Conservation (phyloP, 2,329 filamentous ascomycete species). For the Fusarium albidum region DNA sequence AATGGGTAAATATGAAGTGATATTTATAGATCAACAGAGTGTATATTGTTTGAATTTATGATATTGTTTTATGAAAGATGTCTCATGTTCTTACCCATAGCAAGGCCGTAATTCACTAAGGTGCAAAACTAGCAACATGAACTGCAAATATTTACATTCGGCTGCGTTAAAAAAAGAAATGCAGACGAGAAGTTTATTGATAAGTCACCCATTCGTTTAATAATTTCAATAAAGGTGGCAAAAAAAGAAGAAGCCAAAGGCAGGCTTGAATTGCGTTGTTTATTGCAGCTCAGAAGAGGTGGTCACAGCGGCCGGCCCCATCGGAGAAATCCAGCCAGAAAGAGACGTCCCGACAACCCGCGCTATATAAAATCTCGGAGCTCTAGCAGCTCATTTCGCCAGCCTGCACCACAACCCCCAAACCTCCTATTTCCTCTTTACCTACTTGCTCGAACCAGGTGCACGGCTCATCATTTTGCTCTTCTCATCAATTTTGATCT, state of each 20-base stretch:
- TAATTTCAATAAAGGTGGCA: no score
- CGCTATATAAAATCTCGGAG: conserved; percentile 39
- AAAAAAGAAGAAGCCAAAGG: not conserved
- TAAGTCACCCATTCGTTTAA: no score
- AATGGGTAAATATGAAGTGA: no score
- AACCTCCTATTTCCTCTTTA: not conserved
- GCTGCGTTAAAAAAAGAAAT: no score
- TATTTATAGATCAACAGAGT: no score
- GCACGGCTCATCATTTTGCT: not conserved
- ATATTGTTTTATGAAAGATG: not conserved
- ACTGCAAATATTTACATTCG: no score
- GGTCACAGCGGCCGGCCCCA: conserved; percentile 30
- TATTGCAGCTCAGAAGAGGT: conserved; percentile 10
- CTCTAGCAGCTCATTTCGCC: conserved; percentile 28
- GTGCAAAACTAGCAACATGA: no score
- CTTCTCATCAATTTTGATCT: not conserved
- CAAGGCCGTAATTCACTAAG: no score
- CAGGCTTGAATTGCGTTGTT: conserved; percentile 8
- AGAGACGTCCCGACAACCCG: conserved; percentile 25
- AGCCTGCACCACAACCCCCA: not conserved
- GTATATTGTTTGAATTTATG: not conserved
- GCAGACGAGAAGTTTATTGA: no score
- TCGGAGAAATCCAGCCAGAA: conserved; percentile 29
- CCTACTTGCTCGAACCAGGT: not conserved
- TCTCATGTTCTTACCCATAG: no score